Evolutionary conservation across 2,329 filamentous ascomycete species (phyloP).

Genomic region (Paecilomyces niveus): DNA sequence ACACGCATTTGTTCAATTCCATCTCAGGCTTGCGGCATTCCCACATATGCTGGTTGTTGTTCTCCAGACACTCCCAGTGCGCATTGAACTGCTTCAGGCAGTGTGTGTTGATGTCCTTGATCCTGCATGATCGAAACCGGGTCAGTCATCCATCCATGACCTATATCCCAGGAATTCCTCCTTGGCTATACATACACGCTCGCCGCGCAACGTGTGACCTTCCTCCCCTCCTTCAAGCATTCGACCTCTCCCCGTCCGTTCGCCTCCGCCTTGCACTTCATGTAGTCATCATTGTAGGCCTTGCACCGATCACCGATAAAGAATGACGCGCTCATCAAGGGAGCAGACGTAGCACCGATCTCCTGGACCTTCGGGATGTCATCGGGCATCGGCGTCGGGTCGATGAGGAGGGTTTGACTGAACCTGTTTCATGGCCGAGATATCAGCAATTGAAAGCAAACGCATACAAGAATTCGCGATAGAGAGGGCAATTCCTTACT

Average conservation of each 20-base stretch:
- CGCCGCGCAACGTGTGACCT: slow-evolving; percentile 91
- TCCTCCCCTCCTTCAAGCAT: slow-evolving; percentile 91
- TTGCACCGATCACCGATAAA: slow-evolving; percentile 96
- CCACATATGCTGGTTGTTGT: slow-evolving; percentile 97
- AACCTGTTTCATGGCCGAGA: slow-evolving; percentile 55
- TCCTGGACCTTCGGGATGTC: slow-evolving; percentile 89
- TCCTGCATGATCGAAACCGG: slow-evolving; percentile 43
- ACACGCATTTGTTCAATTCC: slow-evolving; percentile 91
- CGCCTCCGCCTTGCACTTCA: slow-evolving; percentile 98
- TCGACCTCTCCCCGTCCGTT: slow-evolving; percentile 86
- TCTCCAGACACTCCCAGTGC: slow-evolving; percentile 93
- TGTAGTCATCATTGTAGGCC: slow-evolving; percentile 97
- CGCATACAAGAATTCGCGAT: slow-evolving; percentile 16
- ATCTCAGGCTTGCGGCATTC: slow-evolving; percentile 85
- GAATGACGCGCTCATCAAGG: slow-evolving; percentile 83
- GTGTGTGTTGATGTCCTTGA: slow-evolving; percentile 93
- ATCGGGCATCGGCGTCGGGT: slow-evolving; percentile 90
- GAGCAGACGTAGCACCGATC: slow-evolving; percentile 86
- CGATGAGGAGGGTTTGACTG: slow-evolving; percentile 86
- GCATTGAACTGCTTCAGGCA: slow-evolving; percentile 85
- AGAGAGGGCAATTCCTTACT: slow-evolving; percentile 14
- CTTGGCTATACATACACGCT: slow-evolving; percentile 69
- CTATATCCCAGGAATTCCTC: slow-evolving; percentile 4
- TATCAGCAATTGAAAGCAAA: slow-evolving; percentile 5
- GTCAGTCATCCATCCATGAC: neutral